Base-by-base conservation (phyloP, 2,329 filamentous ascomycete species). In the Colletotrichum chlorophyti region DNA sequence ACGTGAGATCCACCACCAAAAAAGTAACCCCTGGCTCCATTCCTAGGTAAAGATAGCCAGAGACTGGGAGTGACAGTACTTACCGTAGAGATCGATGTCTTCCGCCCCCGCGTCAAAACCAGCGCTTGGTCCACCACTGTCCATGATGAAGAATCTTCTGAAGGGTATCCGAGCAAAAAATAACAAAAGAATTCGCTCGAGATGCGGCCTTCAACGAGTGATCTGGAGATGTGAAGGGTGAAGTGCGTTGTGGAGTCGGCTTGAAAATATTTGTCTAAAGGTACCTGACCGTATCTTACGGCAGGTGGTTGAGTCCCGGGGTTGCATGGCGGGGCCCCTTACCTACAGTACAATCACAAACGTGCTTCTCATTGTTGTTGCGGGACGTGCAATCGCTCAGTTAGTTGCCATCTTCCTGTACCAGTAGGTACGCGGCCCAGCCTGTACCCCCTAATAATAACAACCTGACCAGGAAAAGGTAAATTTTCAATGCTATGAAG, bases 41-140 rank as follows among this genome's bases (percentile, higher is more conserved):
- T n/a, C n/a, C n/a, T n/a, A 48, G 40, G 32, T 17, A 45, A 31
- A 57, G 35, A 49, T n/a, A n/a, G n/a, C n/a, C n/a, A n/a, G n/a
- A n/a, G n/a, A n/a, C n/a, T n/a, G n/a, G n/a, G n/a, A n/a, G n/a
- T n/a, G n/a, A n/a, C n/a, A n/a, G n/a, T n/a, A n/a, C 76, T 66
- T 75, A 87, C 85, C 82, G 65, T 88, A 88, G 72, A 88, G 84
- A 74, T 88, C 84, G 58, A 83, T 70, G 63, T 84, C 78, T 61
- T 78, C 75, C 29, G 41, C 48, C 23, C 60, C 60, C 31, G 58
- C 46, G 15, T 53, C 53, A 37, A 35, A 23, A 34, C 58, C 58
- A 27, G 54, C 48, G 38, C 46, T 60, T 23, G 52, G 47, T 62
- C 60, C 60, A 53, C 58, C 46, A 29, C 52, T 58, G 43, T 66